Percentiles rank a stretch among this genome's conserved stretches.
Conservation (phyloP, 2,329 filamentous ascomycete species). For the Dothidotthia symphoricarpi region DNA sequence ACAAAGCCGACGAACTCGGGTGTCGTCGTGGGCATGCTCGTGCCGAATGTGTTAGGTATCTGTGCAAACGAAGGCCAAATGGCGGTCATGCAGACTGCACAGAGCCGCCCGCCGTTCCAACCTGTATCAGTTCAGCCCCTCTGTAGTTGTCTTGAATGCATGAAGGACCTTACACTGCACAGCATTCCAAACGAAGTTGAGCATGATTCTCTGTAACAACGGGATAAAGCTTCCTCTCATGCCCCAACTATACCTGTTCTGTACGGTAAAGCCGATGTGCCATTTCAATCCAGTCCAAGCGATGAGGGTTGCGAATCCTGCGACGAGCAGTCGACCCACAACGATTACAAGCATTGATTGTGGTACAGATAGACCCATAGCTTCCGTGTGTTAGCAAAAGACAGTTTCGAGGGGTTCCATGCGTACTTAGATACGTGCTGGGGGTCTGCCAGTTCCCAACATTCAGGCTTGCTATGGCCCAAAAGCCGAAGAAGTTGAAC, state of each 20-base stretch:
- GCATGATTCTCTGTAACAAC: slow-evolving; percentile 47
- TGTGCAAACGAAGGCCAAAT: slow-evolving; percentile 40
- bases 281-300: slow-evolving; percentile 51
- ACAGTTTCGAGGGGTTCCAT: background rate
- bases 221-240: slow-evolving; percentile 52
- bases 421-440: slow-evolving; percentile 46
- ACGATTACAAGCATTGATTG: slow-evolving; percentile 52
- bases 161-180: slow-evolving; percentile 44
- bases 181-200: slow-evolving; percentile 54
- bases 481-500: slow-evolving; percentile 47
- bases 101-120: slow-evolving; percentile 37
- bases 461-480: slow-evolving; percentile 44
- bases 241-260: slow-evolving; percentile 53
- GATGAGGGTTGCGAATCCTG: slow-evolving; percentile 46
- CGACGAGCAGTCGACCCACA: slow-evolving; percentile 45
- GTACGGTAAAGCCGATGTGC: slow-evolving; percentile 53
- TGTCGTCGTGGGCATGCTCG: slow-evolving; percentile 37
- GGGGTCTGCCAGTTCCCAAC: slow-evolving; percentile 51
- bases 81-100: slow-evolving; percentile 37
- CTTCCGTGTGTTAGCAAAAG: slow-evolving; percentile 14
- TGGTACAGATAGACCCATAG: slow-evolving; percentile 49
- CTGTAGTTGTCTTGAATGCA: background rate
- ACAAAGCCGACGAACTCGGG: slow-evolving; percentile 40
- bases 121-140: slow-evolving; percentile 18
- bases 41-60: slow-evolving; percentile 36